phyloP scores from a whole-genome alignment of 2,329 filamentous ascomycete species.

The Pseudogymnoascus sp. region DNA sequence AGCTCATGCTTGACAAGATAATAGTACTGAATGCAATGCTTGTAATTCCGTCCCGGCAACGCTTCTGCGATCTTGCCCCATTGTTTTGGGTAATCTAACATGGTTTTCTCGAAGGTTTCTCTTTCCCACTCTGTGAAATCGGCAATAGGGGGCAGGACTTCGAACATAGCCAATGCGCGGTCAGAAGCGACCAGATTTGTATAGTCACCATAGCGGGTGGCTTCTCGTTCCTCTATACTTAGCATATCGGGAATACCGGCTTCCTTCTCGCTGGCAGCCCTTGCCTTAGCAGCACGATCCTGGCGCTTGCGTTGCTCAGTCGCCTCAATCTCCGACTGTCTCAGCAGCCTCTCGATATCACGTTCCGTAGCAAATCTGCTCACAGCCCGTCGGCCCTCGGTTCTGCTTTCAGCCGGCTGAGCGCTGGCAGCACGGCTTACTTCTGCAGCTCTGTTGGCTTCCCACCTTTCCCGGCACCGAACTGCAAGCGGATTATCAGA shows the following conservation, averaged over 20 bases:
- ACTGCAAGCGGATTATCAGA: slow-evolving; percentile 26
- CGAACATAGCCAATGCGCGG: slow-evolving; percentile 62
- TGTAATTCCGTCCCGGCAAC: slow-evolving; percentile 63
- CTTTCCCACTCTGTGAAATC: slow-evolving; percentile 70
- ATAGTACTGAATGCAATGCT: slow-evolving; percentile 79
- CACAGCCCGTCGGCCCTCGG: slow-evolving; percentile 48
- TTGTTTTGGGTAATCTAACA: slow-evolving; percentile 71
- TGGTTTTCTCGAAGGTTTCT: slow-evolving; percentile 65
- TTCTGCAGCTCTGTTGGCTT: slow-evolving; percentile 22
- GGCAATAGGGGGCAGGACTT: slow-evolving; percentile 65
- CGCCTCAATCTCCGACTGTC: slow-evolving; percentile 65
- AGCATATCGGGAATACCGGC: slow-evolving; percentile 67
- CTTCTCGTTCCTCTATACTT: slow-evolving; percentile 54
- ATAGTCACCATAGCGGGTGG: slow-evolving; percentile 56
- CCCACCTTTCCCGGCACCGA: slow-evolving; percentile 27
- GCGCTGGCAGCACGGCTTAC: slow-evolving; percentile 24
- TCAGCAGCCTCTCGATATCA: slow-evolving; percentile 64
- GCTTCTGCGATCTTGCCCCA: slow-evolving; percentile 71
- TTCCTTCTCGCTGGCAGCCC: slow-evolving; percentile 70
- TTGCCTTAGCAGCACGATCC: slow-evolving; percentile 56
- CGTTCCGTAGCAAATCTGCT: slow-evolving; percentile 64
- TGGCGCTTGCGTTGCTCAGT: slow-evolving; percentile 66
- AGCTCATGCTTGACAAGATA: slow-evolving; percentile 72
- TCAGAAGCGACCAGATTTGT: slow-evolving; percentile 60
- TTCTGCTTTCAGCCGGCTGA: slow-evolving; percentile 25